Evolutionary conservation across 1,139 yeast genomes (phyloP).

Genomic region (Magnusiomyces ingens): DNA sequence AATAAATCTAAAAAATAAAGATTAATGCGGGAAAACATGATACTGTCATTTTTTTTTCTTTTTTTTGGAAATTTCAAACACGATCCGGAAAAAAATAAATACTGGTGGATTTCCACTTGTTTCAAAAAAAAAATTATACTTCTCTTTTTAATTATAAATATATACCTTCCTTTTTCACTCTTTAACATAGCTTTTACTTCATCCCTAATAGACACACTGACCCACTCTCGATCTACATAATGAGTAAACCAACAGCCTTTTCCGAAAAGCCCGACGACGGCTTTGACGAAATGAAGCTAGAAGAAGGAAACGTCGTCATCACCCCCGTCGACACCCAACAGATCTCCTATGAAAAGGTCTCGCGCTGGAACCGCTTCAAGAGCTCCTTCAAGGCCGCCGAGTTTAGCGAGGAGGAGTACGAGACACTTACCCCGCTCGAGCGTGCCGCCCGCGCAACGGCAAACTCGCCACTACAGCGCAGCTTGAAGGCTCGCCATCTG

Average conservation of each 20-base stretch:
- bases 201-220: too few species aligned
- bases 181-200: background rate
- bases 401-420: constrained; percentile 18
- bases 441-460: constrained; percentile 28
- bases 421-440: constrained; percentile 24
- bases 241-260: too few species aligned
- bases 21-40: too few species aligned
- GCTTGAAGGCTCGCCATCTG: constrained; percentile 44
- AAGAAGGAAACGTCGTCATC: constrained; percentile 40
- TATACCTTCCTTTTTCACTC: background rate
- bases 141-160: background rate
- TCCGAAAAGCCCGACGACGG: constrained; percentile 38
- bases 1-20: too few species aligned
- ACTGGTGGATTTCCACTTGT: too few species aligned
- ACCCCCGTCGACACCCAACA: constrained; percentile 10
- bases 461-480: constrained; percentile 36
- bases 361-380: constrained; percentile 23
- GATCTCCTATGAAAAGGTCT: background rate
- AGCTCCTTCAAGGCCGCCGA: constrained; percentile 28
- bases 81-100: too few species aligned
- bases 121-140: too few species aligned
- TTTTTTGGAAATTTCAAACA: too few species aligned
- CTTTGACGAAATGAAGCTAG: constrained; percentile 46
- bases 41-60: too few species aligned
- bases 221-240: too few species aligned